A percentile compares a stretch with the other conserved stretches of the same genome.
These are phyloP conservation scores for Madurella fahalii DNA, from an alignment of 2,329 filamentous ascomycete species.

Conservation along the genomic window DNA sequence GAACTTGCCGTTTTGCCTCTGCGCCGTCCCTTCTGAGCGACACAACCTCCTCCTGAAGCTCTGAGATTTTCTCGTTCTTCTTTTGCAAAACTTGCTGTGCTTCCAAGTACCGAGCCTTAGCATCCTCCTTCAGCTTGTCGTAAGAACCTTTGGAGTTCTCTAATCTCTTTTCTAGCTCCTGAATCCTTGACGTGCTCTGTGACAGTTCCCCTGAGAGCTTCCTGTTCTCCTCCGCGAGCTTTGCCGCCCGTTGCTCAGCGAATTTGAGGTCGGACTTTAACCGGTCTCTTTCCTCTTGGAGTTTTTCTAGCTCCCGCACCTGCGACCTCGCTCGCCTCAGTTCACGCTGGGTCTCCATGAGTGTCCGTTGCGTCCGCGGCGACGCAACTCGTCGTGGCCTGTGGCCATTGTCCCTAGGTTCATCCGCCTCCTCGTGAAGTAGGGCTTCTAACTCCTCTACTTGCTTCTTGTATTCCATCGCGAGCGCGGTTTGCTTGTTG, in stretches of 20 bases:
- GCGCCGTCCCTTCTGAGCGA: constrained; percentile 36
- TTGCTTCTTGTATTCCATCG: constrained; percentile 54
- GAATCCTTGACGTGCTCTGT: constrained; percentile 23
- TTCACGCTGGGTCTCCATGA: constrained; percentile 52
- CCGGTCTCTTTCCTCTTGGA: constrained; percentile 50
- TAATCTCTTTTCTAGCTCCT: constrained; percentile 30
- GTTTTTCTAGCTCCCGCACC: constrained; percentile 46
- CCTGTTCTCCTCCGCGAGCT: constrained; percentile 36
- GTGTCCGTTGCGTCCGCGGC: constrained; percentile 47
- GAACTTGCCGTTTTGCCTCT: constrained; percentile 11
- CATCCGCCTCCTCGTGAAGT: constrained; percentile 39
- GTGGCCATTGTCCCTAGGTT: constrained; percentile 31
- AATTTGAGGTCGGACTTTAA: constrained; percentile 48
- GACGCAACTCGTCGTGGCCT: constrained; percentile 40
- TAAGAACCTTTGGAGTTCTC: constrained; percentile 38
- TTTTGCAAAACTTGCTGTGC: constrained; percentile 52
- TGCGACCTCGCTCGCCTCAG: constrained; percentile 52
- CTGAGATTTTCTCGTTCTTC: constrained; percentile 54
- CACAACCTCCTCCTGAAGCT: constrained; percentile 51
- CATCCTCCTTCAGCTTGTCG: constrained; percentile 50
- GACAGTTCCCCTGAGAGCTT: constrained; percentile 31
- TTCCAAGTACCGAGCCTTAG: constrained; percentile 51
- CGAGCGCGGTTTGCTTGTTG: constrained; percentile 53
- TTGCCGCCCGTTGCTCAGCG: constrained; percentile 42
- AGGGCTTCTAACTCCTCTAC: constrained; percentile 55